phyloP scores from a whole-genome alignment of 192 early-diverging fungal genomes.

The Spizellomyces punctatus region DNA sequence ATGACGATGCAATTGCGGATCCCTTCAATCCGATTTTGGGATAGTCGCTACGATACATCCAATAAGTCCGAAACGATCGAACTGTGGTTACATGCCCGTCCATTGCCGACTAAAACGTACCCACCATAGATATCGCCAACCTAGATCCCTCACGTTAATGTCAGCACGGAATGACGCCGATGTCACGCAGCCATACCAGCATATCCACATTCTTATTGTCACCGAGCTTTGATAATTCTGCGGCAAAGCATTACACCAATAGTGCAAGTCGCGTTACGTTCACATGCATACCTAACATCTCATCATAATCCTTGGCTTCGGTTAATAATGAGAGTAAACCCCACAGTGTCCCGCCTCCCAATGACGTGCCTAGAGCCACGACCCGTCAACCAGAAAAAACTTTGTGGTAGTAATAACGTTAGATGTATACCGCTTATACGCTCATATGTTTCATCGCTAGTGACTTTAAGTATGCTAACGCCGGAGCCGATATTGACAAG shows the following conservation, averaged over 20 bases:
- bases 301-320: conserved; percentile 84
- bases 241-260: conserved; percentile 42
- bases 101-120: conserved; percentile 57
- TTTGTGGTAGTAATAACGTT: conserved; percentile 32
- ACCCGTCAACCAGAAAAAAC: conserved; percentile 14
- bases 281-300: conserved; percentile 58
- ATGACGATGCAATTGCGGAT: conserved; percentile 90
- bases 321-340: conserved; percentile 88
- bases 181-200: conserved; percentile 25
- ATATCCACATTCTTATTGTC: conserved; percentile 87
- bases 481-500: conserved; percentile 97
- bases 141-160: too few species aligned
- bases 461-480: conserved; percentile 94
- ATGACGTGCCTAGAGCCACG: conserved; percentile 31
- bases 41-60: conserved; percentile 70
- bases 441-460: conserved; percentile 79
- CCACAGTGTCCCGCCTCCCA: conserved; percentile 97
- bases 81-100: not conserved
- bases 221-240: conserved; percentile 84
- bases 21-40: conserved; percentile 90
- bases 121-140: conserved; percentile 87
- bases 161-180: too few species aligned
- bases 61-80: conserved; percentile 6
- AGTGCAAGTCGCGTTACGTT: conserved; percentile 34
- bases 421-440: conserved; percentile 82